phyloP scores from a whole-genome alignment of 768 basidiomycete species.

The Agrocybe chaxingu region DNA sequence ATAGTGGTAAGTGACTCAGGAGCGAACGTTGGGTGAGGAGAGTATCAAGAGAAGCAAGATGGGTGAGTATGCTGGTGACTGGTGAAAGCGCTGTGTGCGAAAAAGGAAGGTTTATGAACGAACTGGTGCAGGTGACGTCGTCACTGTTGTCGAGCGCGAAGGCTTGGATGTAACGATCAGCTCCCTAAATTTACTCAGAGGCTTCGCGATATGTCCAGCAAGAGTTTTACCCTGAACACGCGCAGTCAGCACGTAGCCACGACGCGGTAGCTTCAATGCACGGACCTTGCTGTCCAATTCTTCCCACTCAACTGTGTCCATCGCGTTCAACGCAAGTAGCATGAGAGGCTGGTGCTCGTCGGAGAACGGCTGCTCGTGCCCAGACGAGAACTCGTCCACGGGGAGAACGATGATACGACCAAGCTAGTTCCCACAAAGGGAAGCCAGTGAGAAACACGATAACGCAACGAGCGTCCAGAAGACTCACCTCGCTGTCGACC shows the following conservation, averaged over 20 bases:
- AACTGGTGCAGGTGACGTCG: constrained; percentile 30
- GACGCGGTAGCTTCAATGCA: constrained; percentile 1
- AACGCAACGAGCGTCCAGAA: constrained; percentile 3
- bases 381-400: constrained; percentile 39
- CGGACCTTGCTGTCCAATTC: constrained; percentile 60
- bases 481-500: constrained; percentile 74
- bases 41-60: not conserved
- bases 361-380: constrained; percentile 18
- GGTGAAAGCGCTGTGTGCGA: not conserved
- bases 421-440: constrained; percentile 37
- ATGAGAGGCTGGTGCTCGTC: constrained; percentile 51
- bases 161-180: constrained; percentile 17
- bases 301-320: constrained; percentile 61
- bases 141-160: constrained; percentile 24
- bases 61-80: too few species aligned
- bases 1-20: constrained; percentile 1
- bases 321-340: constrained; percentile 68
- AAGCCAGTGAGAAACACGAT: constrained; percentile 2
- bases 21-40: not conserved
- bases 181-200: constrained; percentile 38
- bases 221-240: constrained; percentile 36
- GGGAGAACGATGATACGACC: constrained; percentile 71
- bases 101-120: constrained; percentile 11
- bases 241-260: constrained; percentile 3
- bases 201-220: constrained; percentile 40